These are phyloP conservation scores for Naegleria gruberi DNA, from an alignment of 208 protist species.

Conservation along the genomic window DNA sequence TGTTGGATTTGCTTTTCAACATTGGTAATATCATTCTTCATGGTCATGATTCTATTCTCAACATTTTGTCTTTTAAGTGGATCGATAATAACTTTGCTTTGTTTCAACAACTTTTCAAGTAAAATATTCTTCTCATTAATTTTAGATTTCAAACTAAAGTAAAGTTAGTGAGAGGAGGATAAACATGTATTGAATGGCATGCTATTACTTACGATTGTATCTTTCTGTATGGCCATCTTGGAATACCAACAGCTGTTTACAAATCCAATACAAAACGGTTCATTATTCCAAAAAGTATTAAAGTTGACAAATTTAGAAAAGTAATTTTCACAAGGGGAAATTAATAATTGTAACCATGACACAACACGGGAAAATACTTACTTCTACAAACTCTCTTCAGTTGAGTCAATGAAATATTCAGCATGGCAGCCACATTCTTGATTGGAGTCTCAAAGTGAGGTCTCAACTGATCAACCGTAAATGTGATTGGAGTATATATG, in stretches of 20 bases:
- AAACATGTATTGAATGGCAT: no score
- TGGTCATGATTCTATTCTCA: background rate
- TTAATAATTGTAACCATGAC: no score
- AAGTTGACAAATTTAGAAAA: no score
- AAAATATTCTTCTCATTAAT: background rate
- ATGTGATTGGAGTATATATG: background rate
- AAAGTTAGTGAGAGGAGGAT: background rate
- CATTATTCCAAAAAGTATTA: no score
- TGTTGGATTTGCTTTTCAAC: background rate
- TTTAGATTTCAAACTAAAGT: background rate
- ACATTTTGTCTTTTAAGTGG: background rate
- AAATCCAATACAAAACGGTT: no score
- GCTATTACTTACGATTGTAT: conserved; percentile 10
- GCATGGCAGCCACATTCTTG: background rate
- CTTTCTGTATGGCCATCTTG: background rate
- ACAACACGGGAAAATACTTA: background rate
- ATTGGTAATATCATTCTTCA: background rate
- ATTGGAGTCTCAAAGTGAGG: background rate
- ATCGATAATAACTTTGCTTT: background rate
- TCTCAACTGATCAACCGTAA: background rate
- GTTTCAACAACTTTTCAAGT: background rate
- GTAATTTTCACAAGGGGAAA: no score
- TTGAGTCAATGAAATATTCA: background rate
- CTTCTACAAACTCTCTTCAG: background rate
- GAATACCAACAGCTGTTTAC: background rate